phyloP scores from a whole-genome alignment of 768 basidiomycete species.

The Leccinum imitatum region DNA sequence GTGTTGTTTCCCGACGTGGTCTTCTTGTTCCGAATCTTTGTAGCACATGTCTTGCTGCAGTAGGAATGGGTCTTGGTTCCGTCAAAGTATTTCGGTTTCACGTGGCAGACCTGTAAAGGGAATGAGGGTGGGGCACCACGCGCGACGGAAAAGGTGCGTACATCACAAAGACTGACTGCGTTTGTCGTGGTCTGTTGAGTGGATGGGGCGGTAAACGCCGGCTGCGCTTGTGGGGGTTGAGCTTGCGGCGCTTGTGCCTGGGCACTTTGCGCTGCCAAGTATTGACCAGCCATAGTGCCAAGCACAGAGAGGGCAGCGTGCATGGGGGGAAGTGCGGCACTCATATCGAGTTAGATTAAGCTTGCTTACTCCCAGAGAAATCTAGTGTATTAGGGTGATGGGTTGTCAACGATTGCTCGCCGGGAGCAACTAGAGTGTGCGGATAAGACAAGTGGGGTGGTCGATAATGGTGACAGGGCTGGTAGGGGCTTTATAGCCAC shows the following conservation, averaged over 20 bases:
- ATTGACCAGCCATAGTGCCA: slow-evolving; percentile 37
- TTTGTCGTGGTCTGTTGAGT: slow-evolving; percentile 23
- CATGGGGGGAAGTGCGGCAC: slow-evolving; percentile 33
- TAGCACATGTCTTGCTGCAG: slow-evolving; percentile 58
- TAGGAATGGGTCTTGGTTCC: slow-evolving; percentile 55
- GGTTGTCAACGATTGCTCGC: slow-evolving; percentile 24
- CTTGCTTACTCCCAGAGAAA: slow-evolving; percentile 7
- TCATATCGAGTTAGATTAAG: slow-evolving; percentile 24
- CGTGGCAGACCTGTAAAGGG: slow-evolving; percentile 48
- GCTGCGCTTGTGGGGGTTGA: slow-evolving; percentile 27
- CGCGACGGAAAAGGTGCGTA: slow-evolving; percentile 29
- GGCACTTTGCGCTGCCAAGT: slow-evolving; percentile 32
- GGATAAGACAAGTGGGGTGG: slow-evolving; percentile 48
- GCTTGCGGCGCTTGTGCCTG: slow-evolving; percentile 28
- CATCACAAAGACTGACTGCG: slow-evolving; percentile 49
- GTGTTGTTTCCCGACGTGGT: slow-evolving; percentile 25
- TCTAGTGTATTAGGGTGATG: slow-evolving; percentile 1
- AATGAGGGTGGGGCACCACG: slow-evolving; percentile 4
- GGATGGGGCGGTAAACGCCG: slow-evolving; percentile 10
- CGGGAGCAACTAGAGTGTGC: slow-evolving; percentile 28
- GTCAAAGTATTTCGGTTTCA: slow-evolving; percentile 55
- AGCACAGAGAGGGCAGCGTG: slow-evolving; percentile 37
- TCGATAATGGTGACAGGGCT: slow-evolving; percentile 13
- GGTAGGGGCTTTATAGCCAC: slow-evolving; percentile 28
- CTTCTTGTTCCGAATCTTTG: slow-evolving; percentile 41